Conservation (phyloP, 352 stramenopile species). For the Phytophthora ramorum region DNA sequence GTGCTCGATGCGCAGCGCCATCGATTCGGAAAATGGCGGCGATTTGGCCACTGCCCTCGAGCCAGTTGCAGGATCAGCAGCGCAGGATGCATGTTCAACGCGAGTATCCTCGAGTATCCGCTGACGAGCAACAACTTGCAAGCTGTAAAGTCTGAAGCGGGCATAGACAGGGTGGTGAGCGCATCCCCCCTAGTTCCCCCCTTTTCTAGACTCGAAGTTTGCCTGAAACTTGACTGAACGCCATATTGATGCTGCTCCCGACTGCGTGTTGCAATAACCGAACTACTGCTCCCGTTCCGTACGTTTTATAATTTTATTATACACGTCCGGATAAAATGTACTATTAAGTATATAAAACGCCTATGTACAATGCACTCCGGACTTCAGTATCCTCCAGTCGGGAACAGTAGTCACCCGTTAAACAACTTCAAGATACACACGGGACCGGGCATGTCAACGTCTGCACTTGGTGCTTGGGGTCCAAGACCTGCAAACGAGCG, state of each 20-base stretch:
- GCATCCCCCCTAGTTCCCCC: constrained; percentile 11
- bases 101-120: constrained; percentile 1
- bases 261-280: no score
- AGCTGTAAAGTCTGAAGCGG: not conserved
- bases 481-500: constrained; percentile 27
- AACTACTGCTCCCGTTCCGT: no score
- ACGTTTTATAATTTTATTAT: no score
- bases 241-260: not conserved
- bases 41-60: constrained; percentile 38
- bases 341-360: no score
- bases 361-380: no score
- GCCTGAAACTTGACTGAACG: constrained; percentile 22
- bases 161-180: not conserved
- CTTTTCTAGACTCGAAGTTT: constrained; percentile 20
- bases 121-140: no score
- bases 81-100: constrained; percentile 28
- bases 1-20: constrained; percentile 13
- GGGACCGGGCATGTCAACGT: constrained; percentile 21
- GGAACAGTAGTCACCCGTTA: no score
- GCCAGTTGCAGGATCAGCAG: constrained; percentile 27
- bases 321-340: no score
- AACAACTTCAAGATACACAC: constrained; percentile 31
- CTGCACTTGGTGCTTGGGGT: constrained; percentile 20
- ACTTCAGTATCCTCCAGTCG: no score
- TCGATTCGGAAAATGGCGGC: constrained; percentile 29